Evolutionary conservation across 1,284 basidiomycete genomes (phyloP).

Genomic region (Termitomyces sp.): DNA sequence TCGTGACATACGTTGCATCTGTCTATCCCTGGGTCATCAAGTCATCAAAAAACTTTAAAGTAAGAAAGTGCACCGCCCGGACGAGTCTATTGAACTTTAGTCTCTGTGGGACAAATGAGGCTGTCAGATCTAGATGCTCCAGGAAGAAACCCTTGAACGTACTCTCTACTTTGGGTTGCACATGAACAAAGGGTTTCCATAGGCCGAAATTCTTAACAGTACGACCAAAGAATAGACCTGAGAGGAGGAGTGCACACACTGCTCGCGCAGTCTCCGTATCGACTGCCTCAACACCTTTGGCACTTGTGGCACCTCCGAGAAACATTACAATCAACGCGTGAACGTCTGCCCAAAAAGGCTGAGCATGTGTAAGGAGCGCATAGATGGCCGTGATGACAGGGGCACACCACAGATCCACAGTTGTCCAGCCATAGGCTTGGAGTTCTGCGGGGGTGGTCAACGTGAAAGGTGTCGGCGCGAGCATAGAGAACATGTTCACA

Average conservation of each 20-base stretch:
- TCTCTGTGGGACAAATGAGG: conserved; percentile 1
- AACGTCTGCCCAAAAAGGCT: conserved; percentile 61
- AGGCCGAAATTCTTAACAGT: conserved; percentile 54
- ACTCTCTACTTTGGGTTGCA: conserved; percentile 14
- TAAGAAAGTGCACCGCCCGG: neutral
- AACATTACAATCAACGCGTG: conserved; percentile 44
- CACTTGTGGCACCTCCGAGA: conserved; percentile 29
- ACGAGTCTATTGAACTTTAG: conserved; percentile 12
- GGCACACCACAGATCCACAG: conserved; percentile 71
- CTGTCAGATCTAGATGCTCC: neutral
- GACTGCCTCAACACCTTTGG: conserved; percentile 40
- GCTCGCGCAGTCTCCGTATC: conserved; percentile 63
- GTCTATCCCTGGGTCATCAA: neutral
- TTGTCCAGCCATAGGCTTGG: conserved; percentile 69
- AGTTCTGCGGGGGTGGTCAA: conserved; percentile 68
- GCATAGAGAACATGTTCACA: conserved; percentile 61
- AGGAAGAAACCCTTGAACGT: neutral
- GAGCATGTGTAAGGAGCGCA: conserved; percentile 68
- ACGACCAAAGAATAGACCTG: conserved; percentile 50
- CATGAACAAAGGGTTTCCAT: conserved; percentile 19
- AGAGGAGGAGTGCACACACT: conserved; percentile 58
- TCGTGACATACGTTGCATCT: neutral
- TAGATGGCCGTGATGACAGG: conserved; percentile 53
- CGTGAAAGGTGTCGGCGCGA: conserved; percentile 57
- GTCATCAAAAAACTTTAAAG: neutral